Conservation (phyloP, 2,329 filamentous ascomycete genomes). For the Calonectria multiphialidica region DNA sequence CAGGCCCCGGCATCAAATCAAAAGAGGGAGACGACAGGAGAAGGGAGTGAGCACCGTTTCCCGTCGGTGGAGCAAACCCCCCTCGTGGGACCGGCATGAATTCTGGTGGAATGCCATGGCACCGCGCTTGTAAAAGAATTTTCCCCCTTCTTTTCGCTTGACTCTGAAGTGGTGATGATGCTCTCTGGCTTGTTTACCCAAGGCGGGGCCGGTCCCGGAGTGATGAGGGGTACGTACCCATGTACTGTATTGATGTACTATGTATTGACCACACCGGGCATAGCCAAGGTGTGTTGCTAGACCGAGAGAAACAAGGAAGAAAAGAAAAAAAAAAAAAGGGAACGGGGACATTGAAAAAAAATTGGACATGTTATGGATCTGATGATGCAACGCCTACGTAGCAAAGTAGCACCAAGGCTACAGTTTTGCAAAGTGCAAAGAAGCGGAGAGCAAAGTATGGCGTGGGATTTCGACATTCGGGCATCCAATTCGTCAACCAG, state of each 20-base stretch:
- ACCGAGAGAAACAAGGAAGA: not conserved
- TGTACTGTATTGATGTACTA: not conserved
- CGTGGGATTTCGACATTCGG: not conserved
- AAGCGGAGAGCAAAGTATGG: not conserved
- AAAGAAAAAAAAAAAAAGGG: not conserved
- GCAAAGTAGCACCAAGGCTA: not conserved
- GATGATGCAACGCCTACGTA: constrained; percentile 10
- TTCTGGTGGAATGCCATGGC: constrained; percentile 7
- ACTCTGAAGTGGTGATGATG: not conserved
- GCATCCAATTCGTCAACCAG: not conserved
- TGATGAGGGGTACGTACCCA: too few relatives aligned
- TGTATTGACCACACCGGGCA: not conserved
- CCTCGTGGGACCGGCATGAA: constrained; percentile 21
- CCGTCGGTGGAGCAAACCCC: not conserved
- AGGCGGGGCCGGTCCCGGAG: too few relatives aligned
- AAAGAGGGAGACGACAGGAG: not conserved
- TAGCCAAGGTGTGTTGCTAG: not conserved
- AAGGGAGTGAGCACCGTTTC: constrained; percentile 17
- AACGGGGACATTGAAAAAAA: too few relatives aligned
- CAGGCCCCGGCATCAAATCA: not conserved
- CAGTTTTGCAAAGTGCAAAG: not conserved
- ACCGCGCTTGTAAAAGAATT: constrained; percentile 6
- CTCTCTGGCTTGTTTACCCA: not conserved
- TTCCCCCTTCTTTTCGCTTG: not conserved
- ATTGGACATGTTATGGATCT: not conserved